A percentile compares a stretch with the other conserved stretches of the same genome.
Evolutionary conservation across 441 rosid species (phyloP).

Genomic region (Eugenia klotzschiana): DNA sequence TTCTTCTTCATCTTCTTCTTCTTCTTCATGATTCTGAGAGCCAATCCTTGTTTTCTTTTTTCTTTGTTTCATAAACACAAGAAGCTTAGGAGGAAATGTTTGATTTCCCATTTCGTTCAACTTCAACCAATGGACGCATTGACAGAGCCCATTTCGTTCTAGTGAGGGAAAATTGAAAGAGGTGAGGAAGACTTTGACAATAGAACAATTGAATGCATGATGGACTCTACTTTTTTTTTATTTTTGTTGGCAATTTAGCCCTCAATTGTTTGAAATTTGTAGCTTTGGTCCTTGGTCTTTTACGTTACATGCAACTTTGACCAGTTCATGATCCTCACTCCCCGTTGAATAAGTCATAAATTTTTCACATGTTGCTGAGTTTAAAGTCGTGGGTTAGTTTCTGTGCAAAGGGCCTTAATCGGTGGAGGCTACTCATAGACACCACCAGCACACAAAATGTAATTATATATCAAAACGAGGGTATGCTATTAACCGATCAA

Average conservation of each 20-base stretch:
- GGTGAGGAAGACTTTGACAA: neutral
- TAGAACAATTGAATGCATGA: neutral
- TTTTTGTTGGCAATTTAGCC: neutral
- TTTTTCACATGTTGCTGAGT: neutral
- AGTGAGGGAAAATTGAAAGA: neutral
- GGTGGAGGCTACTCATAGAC: neutral
- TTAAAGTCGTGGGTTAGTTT: neutral
- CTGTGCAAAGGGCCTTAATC: neutral
- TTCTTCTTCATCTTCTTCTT: neutral
- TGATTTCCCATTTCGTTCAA: neutral
- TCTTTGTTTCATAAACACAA: too few relatives aligned
- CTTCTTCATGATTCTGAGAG: neutral
- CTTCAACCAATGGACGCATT: neutral
- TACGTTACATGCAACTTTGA: neutral
- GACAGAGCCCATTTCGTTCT: neutral
- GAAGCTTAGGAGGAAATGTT: neutral
- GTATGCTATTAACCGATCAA: neutral
- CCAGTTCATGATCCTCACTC: neutral
- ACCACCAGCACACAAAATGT: neutral
- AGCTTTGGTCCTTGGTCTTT: neutral
- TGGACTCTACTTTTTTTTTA: neutral
- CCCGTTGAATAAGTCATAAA: neutral
- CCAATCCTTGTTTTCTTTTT: neutral
- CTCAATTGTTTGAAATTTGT: neutral
- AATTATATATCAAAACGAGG: too few relatives aligned